Evolutionary conservation across 495 filamentous ascomycete genomes (phyloP).

Genomic region (Tirmania nivea): DNA sequence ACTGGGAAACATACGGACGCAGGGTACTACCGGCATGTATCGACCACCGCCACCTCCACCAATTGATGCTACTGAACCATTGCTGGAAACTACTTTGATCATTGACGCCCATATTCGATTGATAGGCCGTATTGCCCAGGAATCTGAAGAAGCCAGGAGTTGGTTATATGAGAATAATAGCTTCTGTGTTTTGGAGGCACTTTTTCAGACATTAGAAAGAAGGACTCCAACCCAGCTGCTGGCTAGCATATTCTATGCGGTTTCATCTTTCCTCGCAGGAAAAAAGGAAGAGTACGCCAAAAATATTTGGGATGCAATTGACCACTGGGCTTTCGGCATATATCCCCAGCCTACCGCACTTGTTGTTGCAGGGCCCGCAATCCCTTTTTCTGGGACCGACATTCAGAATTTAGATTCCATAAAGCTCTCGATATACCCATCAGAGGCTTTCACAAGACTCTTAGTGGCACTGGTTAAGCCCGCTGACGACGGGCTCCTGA

Average conservation of each 20-base stretch:
- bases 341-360: slow-evolving; percentile 1
- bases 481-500: slow-evolving; percentile 32
- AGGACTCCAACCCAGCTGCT: slow-evolving; percentile 17
- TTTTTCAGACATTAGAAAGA: slow-evolving; percentile 15
- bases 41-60: slow-evolving; percentile 20
- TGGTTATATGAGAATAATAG: slow-evolving; percentile 43
- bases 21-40: slow-evolving; percentile 14
- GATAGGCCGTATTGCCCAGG: slow-evolving; percentile 52
- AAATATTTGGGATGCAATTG: slow-evolving; percentile 15
- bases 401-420: slow-evolving; percentile 17
- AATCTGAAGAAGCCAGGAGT: slow-evolving; percentile 37
- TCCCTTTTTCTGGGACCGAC: slow-evolving; percentile 9
- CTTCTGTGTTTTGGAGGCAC: slow-evolving; percentile 8
- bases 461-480: slow-evolving; percentile 42
- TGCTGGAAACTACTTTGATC: slow-evolving; percentile 79
- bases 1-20: slow-evolving; percentile 11
- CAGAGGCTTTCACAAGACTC: slow-evolving; percentile 54
- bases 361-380: neutral
- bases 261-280: slow-evolving; percentile 17
- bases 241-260: slow-evolving; percentile 19
- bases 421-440: slow-evolving; percentile 17
- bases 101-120: slow-evolving; percentile 79
- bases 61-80: slow-evolving; percentile 34
- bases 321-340: slow-evolving; percentile 15
- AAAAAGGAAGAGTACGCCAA: slow-evolving; percentile 9